Evolutionary conservation across 495 filamentous ascomycete genomes (phyloP), one percentile per base, ranked within the genome.

Genomic region (Neurospora africana): DNA sequence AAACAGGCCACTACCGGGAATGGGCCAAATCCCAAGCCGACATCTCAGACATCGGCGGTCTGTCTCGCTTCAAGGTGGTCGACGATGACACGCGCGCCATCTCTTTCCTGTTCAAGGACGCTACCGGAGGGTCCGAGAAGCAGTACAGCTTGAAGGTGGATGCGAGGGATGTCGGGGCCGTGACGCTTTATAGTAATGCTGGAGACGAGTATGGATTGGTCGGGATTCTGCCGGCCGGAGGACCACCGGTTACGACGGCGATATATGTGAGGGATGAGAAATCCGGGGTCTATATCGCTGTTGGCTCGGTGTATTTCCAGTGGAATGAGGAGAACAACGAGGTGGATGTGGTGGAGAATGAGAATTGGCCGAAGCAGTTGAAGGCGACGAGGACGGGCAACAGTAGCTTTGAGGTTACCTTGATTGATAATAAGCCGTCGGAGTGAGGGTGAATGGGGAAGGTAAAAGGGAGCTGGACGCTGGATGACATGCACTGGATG

Each of bases 391-490:
- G 43, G 7, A 73, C 68, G 10, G 72, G 68, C 19, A 19, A 30
- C 0, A 73, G 72, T 19, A 17, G n/a, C 15, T 73, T 73, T 40
- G n/a, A 70, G 68, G 27, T 73, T 27, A 73, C 72, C 0, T 13
- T 73, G 68, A 27, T 70, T 33, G 72, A 73, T 33, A 70, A 58
- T 30, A 73, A 70, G 19, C 72, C 72, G 23, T 69, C 71, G 19
- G 9, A 72, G 40, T 40, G 19, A 70, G 7, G 7, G 17, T 3
- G 35, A 19, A 33, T 13, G 11, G 11, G 17, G 7, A 30, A 23
- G 23, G 11, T 6, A 4, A 17, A 11, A 21, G 13, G 23, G 11
- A 58, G 23, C 23, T 27, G 23, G 47, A 53, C 9, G 23, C 21
- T 30, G 23, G 53, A 15, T 2, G 44, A 5, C 23, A 30, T 61